These are phyloP conservation scores for Hypoxylon subgilvum DNA, from an alignment of 495 filamentous ascomycete species.

Conservation along the genomic window DNA sequence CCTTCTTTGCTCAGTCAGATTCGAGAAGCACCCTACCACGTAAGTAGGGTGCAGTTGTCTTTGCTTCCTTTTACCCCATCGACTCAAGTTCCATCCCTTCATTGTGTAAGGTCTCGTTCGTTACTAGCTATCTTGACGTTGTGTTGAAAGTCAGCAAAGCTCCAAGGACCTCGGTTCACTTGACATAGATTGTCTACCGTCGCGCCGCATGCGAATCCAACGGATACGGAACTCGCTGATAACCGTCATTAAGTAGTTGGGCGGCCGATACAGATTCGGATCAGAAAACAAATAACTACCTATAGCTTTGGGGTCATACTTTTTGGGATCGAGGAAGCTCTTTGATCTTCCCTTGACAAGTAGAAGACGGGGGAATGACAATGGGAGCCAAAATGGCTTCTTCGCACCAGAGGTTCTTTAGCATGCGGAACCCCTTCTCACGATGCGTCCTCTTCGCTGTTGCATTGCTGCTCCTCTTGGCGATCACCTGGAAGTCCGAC, in stretches of 20 bases:
- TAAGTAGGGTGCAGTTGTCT: constrained; percentile 23
- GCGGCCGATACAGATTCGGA: constrained; percentile 9
- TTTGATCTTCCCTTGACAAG: constrained; percentile 27
- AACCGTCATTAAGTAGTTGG: constrained; percentile 35
- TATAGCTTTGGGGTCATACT: constrained; percentile 1
- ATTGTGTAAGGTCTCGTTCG: constrained; percentile 33
- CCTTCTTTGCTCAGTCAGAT: constrained; percentile 25
- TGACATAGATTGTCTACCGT: constrained; percentile 34
- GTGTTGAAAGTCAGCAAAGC: constrained; percentile 14
- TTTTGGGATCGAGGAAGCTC: constrained; percentile 19
- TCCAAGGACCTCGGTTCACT: constrained; percentile 13
- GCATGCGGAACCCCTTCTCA: constrained; percentile 52
- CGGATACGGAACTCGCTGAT: constrained; percentile 32
- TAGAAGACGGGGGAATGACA: constrained; percentile 26
- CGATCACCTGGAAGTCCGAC: constrained; percentile 46
- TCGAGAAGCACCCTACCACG: constrained; percentile 19
- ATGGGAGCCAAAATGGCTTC: constrained; percentile 48
- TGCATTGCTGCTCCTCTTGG: constrained; percentile 44
- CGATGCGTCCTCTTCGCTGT: constrained; percentile 47
- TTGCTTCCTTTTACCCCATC: constrained; percentile 20
- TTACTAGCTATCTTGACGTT: constrained; percentile 25
- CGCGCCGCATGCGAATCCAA: constrained; percentile 36
- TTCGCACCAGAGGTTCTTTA: constrained; percentile 49
- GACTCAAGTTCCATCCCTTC: constrained; percentile 19
- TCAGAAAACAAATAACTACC: neutral